Percentiles rank a stretch among this genome's conserved stretches.
phyloP scores from a whole-genome alignment of 2,329 filamentous ascomycete genomes.

The Zymoseptoria passerinii region DNA sequence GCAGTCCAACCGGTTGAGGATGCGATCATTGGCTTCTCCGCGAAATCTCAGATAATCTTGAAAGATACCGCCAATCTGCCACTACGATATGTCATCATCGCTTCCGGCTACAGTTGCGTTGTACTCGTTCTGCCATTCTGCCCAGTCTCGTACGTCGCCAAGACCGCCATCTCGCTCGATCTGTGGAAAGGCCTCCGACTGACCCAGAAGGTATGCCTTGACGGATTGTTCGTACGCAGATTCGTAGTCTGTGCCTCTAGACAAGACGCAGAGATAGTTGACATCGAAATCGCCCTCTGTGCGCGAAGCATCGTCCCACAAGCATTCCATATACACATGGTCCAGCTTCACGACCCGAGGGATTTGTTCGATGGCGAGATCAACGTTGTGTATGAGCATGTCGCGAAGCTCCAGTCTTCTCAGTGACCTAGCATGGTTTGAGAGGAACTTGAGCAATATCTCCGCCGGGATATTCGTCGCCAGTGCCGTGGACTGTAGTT shows the following conservation, averaged over 20 bases:
- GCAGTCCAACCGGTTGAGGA: constrained; percentile 11
- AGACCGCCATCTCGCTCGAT: constrained; percentile 6
- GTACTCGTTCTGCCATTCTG: neutral
- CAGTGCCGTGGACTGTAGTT: constrained; percentile 9
- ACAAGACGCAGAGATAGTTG: constrained; percentile 9
- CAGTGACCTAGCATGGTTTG: constrained; percentile 8
- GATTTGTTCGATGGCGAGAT: constrained; percentile 12
- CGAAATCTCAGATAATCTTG: neutral
- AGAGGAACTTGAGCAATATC: constrained; percentile 14
- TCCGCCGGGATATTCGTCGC: constrained; percentile 12
- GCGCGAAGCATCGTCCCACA: constrained; percentile 12
- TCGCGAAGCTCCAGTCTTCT: constrained; percentile 10
- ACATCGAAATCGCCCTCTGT: constrained; percentile 1
- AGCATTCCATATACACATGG: constrained; percentile 17
- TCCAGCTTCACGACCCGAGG: constrained; percentile 14
- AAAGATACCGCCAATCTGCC: neutral
- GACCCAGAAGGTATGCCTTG: constrained; percentile 12
- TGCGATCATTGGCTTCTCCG: neutral
- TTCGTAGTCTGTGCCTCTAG: constrained; percentile 10
- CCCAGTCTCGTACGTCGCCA: neutral
- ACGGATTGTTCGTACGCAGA: constrained; percentile 10
- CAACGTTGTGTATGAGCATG: constrained; percentile 13
- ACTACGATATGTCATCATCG: neutral
- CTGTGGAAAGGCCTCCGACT: constrained; percentile 1
- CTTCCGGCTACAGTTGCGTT: neutral